Percentiles rank a stretch among this genome's conserved stretches.
Conservation (phyloP, 176 grass and related monocot species). For the Triticum dicoccoides region DNA sequence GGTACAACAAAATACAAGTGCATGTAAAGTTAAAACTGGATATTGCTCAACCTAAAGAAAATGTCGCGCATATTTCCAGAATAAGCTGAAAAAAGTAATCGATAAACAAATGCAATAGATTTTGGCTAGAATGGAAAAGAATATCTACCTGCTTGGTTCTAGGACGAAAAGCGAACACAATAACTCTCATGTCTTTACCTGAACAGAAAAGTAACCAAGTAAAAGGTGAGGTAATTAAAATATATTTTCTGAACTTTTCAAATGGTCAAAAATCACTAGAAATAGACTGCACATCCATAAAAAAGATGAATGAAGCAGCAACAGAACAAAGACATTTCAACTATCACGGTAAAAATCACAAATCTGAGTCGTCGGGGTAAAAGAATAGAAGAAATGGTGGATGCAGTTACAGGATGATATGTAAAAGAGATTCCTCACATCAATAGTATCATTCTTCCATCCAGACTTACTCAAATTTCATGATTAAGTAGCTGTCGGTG, state of each 20-base stretch:
- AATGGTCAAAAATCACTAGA: not conserved
- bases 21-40: conserved; percentile 12
- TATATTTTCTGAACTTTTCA: not conserved
- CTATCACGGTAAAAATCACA: not conserved
- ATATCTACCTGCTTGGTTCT: conserved; percentile 79
- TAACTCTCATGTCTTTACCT: conserved; percentile 98
- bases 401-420: not conserved
- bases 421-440: not conserved
- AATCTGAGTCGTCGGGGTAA: not conserved
- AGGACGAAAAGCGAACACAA: conserved; percentile 74
- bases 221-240: conserved; percentile 18
- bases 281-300: not conserved
- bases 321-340: not conserved
- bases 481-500: not conserved
- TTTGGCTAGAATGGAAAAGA: conserved; percentile 6
- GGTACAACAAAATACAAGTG: conserved; percentile 5
- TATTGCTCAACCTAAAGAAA: not conserved
- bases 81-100: not conserved
- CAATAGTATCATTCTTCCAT: not conserved
- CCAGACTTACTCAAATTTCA: conserved; percentile 7
- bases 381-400: not conserved
- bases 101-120: not conserved
- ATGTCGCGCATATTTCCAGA: not conserved
- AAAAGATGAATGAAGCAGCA: not conserved
- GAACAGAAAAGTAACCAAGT: conserved; percentile 23